Base-by-base conservation (phyloP, 768 basidiomycete species). In the Megacollybia marginata region DNA sequence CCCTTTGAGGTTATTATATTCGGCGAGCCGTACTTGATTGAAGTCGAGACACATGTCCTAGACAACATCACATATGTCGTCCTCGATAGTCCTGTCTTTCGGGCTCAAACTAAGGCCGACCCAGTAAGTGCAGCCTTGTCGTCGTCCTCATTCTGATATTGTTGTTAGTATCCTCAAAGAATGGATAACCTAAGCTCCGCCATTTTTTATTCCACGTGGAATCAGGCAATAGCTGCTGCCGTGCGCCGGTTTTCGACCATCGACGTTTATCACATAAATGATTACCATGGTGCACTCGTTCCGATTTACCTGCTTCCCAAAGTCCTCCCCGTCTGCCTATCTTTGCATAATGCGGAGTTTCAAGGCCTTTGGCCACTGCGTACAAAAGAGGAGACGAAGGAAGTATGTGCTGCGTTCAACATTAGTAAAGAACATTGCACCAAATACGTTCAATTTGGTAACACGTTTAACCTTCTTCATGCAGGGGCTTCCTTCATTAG, bases 191-290 rank as follows among this genome's bases (percentile, higher is more conserved):
- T 96, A 54, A 88, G 87, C 56, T 95, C 93, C 9, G 93, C 93
- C 38, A 95, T 95, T 61, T 96, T 95, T 75, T 96, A 96, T 65
- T 95, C 93, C 45, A 93, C 93, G 15, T 96, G 93, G 93, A 96
- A 96, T 60, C 93, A 96, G 67, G 91, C 92, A 42, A 92, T 96
- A 55, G 92, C 92, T 15, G 85, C 91, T 42, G 89, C 92, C 32
- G 87, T 96, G 55, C 85, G 90, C 54, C 82, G 92, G 48, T 74
- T 73, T 69, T 90, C 93, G 1, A 82, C 83, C 55, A 83, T 95
- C 58, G 93, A 96, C 62, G 85, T 96, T 54, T 95, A 95, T 67
- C 92, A 95, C 68, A 69, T 95, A 70, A 95, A 95, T 64, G 89
- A 96, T 61, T 96, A 95, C 63, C 93, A 96, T 59, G 93, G 92